Evolutionary conservation across 1,139 yeast genomes (phyloP).

Genomic region (Pichia sp.): DNA sequence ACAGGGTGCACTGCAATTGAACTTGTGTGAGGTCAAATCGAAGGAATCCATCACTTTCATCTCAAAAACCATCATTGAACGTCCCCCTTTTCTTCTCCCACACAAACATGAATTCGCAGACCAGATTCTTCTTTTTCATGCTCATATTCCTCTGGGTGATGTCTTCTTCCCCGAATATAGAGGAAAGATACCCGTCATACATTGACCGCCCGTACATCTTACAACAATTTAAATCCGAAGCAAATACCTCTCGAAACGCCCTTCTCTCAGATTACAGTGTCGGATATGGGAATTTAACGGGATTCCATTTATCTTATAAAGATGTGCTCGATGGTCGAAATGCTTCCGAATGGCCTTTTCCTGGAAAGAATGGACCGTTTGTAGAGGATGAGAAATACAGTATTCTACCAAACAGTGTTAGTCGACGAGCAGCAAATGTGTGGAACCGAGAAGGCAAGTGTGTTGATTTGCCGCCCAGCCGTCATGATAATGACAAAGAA

Average conservation of each 20-base stretch:
- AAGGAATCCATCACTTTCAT: neutral
- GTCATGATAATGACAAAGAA: conserved; percentile 9
- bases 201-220: conserved; percentile 28
- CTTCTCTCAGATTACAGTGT: conserved; percentile 41
- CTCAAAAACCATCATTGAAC: conserved; percentile 4
- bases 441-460: conserved; percentile 42
- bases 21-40: neutral
- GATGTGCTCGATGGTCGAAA: conserved; percentile 46
- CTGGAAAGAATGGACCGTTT: conserved; percentile 46
- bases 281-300: conserved; percentile 74
- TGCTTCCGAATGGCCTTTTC: conserved; percentile 55
- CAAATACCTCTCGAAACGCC: conserved; percentile 32
- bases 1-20: too few relatives aligned
- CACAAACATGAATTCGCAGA: conserved; percentile 14
- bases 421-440: conserved; percentile 40
- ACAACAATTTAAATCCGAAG: conserved; percentile 32
- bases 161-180: conserved; percentile 35
- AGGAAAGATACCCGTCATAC: conserved; percentile 32
- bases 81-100: conserved; percentile 3
- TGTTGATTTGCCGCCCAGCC: conserved; percentile 10
- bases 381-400: conserved; percentile 49
- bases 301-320: conserved; percentile 57
- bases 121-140: conserved; percentile 29
- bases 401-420: conserved; percentile 57
- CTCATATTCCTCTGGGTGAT: conserved; percentile 33